Base-by-base conservation (phyloP, 192 early-diverging fungal species). In the Coemansia sp. region DNA sequence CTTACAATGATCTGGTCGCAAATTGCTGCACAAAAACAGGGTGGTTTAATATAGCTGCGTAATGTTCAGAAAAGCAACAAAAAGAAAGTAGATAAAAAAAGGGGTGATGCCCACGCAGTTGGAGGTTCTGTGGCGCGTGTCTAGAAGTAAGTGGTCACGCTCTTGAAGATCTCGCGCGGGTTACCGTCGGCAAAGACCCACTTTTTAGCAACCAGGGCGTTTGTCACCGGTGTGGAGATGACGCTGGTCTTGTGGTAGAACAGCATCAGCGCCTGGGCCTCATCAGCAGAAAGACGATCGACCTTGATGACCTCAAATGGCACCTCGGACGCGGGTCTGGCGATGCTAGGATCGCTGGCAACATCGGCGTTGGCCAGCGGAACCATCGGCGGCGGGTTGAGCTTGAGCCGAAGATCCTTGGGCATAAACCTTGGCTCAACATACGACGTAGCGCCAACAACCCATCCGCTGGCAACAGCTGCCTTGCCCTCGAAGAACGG, bases 181-280 rank as follows among this genome's bases (percentile, higher is more conserved):
- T 84, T 84, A 36, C 82, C 82, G 39, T 69, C 70, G 18, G 77
- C 67, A 11, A 71, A n/a, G 38, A 76, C 58, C 77, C 78, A 84
- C 61, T 72, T 76, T 32, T 79, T 75, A 18, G 75, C 75, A 32
- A 77, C 81, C 15, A 78, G 54, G 2, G 53, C 69, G 14, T 75
- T 56, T 8, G 81, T 78, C n/a, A 78, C 64, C 1, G 72, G 75
- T 5, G 68, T 51, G 3, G 67, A 43, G 15, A 78, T 45, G 54
- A 83, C n/a, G 17, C 51, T 71, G 9, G 68, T 65, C 48, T 51
- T 33, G 39, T 72, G 75, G 67, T 83, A 83, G 36, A 78, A 83
- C 58, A 57, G 22, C 68, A 83, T 74, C 53, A 83, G 69, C 8
- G 63, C 81, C 72, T 69, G 68, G 8, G 81, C 70, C 70, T 83